Base-by-base conservation (phyloP, 1,284 basidiomycete species). In the Ceratorhiza oryzae-sativae region DNA sequence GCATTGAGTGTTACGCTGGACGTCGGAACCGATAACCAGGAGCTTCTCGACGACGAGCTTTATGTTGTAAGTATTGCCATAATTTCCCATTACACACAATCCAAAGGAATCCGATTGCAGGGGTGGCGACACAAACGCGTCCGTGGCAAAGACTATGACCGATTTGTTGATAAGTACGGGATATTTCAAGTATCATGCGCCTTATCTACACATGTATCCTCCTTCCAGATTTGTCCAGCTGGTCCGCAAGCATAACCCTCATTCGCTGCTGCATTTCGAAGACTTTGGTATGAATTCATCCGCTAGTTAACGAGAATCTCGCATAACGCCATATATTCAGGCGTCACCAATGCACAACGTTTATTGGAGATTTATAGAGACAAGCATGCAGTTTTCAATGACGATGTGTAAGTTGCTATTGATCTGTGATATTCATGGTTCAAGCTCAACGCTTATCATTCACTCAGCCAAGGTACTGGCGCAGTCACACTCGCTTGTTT, bases 401-500 rank as follows among this genome's bases (percentile, higher is more conserved):
- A 93, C 76, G 91, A 91, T 76, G 88, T 90, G 88, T 89, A 77
- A 9, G 85, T 77, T 3, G 41, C 60, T 58, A 25, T 34, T n/a
- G 12, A 27, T 32, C 27, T 42, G 20, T 46, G 55, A 25, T 61
- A 32, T 8, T 48, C n/a, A 58, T 30, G 25, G 39, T 15, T 2
- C 15, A 6, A 13, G n/a, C 20, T 13, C n/a, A n/a, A n/a, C 12
- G 49, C n/a, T 49, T 42, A 23, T 42, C 30, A 36, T 39, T 27
- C 25, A 61, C 55, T 78, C 77, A 92, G 91, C 53, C 92, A 94
- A 82, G 93, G 93, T 13, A 95, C 93, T 0, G 92, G 93, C 1
- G 92, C 92, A 0, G 92, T 95, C 15, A 90, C 92, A 0, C 85
- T 94, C n/a, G 86, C 91, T 0, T 87, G 87, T n/a, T 79, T 92